Evolutionary conservation across 2,329 filamentous ascomycete genomes (phyloP), one percentile per base, ranked within the genome.

Genomic region (Aspergillus vadensis): DNA sequence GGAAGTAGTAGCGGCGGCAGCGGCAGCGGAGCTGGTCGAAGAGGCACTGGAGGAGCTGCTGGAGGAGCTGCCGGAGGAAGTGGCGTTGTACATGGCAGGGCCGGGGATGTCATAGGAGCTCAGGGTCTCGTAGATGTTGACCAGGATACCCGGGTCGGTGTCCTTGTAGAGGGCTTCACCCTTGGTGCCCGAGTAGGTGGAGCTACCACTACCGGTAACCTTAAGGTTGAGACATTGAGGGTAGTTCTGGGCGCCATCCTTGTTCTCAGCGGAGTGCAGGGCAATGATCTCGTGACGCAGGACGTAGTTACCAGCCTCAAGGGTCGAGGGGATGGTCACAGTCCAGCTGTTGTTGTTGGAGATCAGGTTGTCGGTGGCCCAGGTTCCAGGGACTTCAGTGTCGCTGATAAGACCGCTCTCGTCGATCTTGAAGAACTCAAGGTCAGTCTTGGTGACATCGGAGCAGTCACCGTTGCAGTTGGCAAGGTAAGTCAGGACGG

Each of bases 361-460:
- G 65, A 82, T 82, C 67, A 87, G 69, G 5, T 81, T 69, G 58
- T 87, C 84, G 10, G 83, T 75, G 50, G 83, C 86, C 85, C 86
- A 89, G 44, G 71, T 75, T 39, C 82, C 81, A 3, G 81, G 77
- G 17, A 69, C 70, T 38, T 74, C 71, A 58, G 69, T 75, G 49
- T 75, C 77, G 62, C 77, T 70, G 61, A 83, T 76, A 64, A 86
- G 80, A 59, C 86, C 87, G 36, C 73, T 78, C 58, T 81, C 81
- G 41, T 83, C 81, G 60, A 89, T 88, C 81, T 90, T 90, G 81
- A 87, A 85, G 74, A 83, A 89, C 64, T 83, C 74, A 30, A 88
- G 80, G 5, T 76, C 69, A 2, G 72, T 75, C 73, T 85, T 84
- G 73, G 84, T 81, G 58, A 82, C 84, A 0, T 73, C 72, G 39